Evolutionary conservation across 2,329 filamentous ascomycete genomes (phyloP), one percentile per base, ranked within the genome.

Genomic region (Penicillium sp.): DNA sequence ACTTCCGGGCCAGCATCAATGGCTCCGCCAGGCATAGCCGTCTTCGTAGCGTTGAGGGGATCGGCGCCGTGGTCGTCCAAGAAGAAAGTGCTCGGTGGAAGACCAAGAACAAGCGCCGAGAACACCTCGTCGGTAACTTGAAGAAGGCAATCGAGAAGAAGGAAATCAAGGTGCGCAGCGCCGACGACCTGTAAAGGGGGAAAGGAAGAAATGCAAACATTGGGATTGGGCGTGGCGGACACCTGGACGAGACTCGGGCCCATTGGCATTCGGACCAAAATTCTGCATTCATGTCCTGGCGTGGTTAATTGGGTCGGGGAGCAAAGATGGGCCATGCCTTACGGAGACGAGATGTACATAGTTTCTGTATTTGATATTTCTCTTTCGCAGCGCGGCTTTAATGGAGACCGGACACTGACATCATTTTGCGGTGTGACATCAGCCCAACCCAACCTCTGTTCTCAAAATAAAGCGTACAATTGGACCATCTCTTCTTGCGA

Each of bases 1-100:
- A 54, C 29, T 65, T 62, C 55, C 64, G 59, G 17, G 52, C 51
- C 17, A 69, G 60, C 41, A 39, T 65, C 38, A 67, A 59, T 39
- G 63, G 60, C 18, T 64, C 61, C 16, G 55, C 59, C 7, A 57
- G 54, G 39, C 50, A 53, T 3, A 65, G 59, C 40, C 53, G 58
- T 7, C 56, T 63, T 28, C 61, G 63, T 16, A 59, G 45, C 32
- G 55, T 65, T 14, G 59, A 62, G 28, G 53, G 48, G 4, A 46
- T 48, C 3, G 43, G 48, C 4, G 35, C 58, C 13, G 46, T 57
- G 2, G 34, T 58, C 14, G 43, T 48, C 4, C 52, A 50, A 7
- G 55, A 64, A 29, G 65, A 69, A 14, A 52, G 48, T 16, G 39
- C 58, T 8, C 56, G 52, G 17, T 70, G 63, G 60, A 64, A 64